Base-by-base conservation (phyloP, 1,284 basidiomycete species). In the Sanghuangporus weigelae region DNA sequence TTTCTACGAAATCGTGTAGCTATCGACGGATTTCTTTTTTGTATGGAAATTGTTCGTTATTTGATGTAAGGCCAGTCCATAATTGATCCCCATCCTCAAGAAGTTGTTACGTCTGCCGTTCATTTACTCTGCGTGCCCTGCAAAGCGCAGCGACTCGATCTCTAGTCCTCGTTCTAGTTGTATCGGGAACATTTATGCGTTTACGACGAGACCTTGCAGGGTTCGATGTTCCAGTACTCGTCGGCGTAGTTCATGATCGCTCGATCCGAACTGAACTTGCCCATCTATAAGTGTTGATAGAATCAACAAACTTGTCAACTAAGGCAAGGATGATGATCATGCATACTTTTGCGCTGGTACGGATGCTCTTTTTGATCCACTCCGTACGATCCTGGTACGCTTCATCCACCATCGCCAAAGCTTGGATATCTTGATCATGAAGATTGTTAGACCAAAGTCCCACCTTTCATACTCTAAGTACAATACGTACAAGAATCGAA, bases 261-360 rank as follows among this genome's bases (percentile, higher is more conserved):
- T 62, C 95, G 84, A 73, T 96, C 95, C 49, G 91, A 93, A 74
- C 92, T 93, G 79, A 96, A 96, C 73, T 95, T 94, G 75, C 93
- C 94, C 94, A 96, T 96, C 85, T 92, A 73, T 68, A 71, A 51
- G 31, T 7, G 21, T 2, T 2, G 1, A 46, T 19, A 54, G 26
- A 14, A 14, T 14, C 12, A 11, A 53, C 1, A 26, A 26, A 19
- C 26, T 39, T 36, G 26, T 8, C 36, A 38, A 14, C 16, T 31
- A 31, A 19, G 19, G 11, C 38, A 35, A 7, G 46, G 11, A 38
- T 21, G 23, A 51, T n/a, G 53, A 31, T 16, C 16, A 50, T 46
- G 69, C 76, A 35, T 60, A 84, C 87, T 80, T 89, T 90, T 38
- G 90, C 91, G 0, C 89, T 85, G 4, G 92, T 95, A 58, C 84